These are phyloP conservation scores for Colletotrichum lini DNA, from an alignment of 2,329 filamentous ascomycete genomes.

Conservation along the genomic window DNA sequence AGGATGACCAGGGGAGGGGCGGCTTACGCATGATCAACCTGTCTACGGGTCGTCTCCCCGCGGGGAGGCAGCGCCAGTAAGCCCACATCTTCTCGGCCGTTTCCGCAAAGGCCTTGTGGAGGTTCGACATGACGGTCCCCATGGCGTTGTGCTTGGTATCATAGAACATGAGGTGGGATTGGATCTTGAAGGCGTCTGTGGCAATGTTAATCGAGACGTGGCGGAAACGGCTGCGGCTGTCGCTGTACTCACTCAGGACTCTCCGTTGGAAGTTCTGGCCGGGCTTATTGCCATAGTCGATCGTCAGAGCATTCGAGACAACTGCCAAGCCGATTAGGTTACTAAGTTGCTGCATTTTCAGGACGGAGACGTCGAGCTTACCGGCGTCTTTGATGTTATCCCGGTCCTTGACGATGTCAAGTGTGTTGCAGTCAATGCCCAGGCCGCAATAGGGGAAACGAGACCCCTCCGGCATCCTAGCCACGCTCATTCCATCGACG, in stretches of 20 bases:
- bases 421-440: constrained; percentile 79
- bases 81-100: constrained; percentile 82
- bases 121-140: constrained; percentile 78
- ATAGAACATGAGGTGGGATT: constrained; percentile 87
- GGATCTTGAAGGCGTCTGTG: constrained; percentile 81
- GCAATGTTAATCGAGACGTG: constrained; percentile 30
- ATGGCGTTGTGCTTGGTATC: constrained; percentile 84
- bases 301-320: constrained; percentile 80
- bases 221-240: background rate
- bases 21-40: constrained; percentile 73
- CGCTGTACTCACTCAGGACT: constrained; percentile 70
- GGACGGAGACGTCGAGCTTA: constrained; percentile 54
- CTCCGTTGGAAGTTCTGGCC: constrained; percentile 87
- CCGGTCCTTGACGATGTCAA: constrained; percentile 81
- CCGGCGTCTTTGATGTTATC: constrained; percentile 64
- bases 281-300: constrained; percentile 80
- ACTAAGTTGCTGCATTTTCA: background rate
- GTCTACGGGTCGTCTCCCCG: constrained; percentile 67
- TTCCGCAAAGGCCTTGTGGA: constrained; percentile 82
- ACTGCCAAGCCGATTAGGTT: constrained; percentile 52
- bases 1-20: background rate
- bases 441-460: constrained; percentile 93
- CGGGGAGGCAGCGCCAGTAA: constrained; percentile 72
- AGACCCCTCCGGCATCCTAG: constrained; percentile 56
- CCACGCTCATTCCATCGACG: constrained; percentile 67